Percentiles rank a stretch among this genome's conserved stretches.
Evolutionary conservation across 2,329 filamentous ascomycete genomes (phyloP).

Genomic region (Emergomyces orientalis): DNA sequence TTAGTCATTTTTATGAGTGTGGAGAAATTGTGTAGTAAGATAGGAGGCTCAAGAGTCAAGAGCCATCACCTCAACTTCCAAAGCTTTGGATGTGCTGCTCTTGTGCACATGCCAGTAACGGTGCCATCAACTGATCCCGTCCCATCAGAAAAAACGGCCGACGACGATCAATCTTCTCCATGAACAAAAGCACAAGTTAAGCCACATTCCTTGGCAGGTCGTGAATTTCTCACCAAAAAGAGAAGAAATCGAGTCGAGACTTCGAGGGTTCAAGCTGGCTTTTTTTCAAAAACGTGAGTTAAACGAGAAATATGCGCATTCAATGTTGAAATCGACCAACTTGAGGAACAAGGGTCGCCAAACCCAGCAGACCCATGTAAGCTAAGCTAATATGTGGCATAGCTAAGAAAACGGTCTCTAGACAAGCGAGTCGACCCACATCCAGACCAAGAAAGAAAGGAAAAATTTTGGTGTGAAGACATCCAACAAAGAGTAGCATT

Average conservation of each 20-base stretch:
- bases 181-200: neutral
- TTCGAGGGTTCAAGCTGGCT: neutral
- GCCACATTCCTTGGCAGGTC: neutral
- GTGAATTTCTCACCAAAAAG: neutral
- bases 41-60: neutral
- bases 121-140: neutral
- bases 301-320: neutral
- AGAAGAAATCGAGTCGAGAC: neutral
- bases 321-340: neutral
- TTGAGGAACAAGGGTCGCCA: neutral
- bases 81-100: neutral
- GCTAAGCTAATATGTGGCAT: neutral
- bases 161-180: neutral
- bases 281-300: neutral
- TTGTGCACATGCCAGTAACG: neutral
- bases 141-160: neutral
- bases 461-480: neutral
- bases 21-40: neutral
- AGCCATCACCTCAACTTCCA: neutral
- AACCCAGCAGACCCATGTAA: neutral
- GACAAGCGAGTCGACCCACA: slow-evolving; percentile 1
- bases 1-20: neutral
- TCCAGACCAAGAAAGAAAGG: neutral
- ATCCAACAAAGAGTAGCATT: neutral
- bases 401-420: slow-evolving; percentile 1